Evolutionary conservation across 225 moss, liverwort and hornwort species (phyloP).

Genomic region (Sphagnum contortum): DNA sequence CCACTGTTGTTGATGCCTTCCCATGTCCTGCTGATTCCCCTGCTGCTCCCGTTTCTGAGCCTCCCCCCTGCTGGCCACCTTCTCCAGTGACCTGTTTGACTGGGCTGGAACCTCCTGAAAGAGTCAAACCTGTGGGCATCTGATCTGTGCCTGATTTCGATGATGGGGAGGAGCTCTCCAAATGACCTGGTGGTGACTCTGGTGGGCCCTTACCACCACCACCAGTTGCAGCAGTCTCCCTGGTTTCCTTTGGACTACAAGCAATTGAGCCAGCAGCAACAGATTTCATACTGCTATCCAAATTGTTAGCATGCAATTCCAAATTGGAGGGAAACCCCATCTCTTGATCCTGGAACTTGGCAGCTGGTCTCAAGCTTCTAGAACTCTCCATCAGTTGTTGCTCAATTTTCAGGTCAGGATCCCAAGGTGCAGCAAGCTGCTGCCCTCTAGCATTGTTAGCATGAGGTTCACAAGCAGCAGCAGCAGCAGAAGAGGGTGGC

Average conservation of each 20-base stretch:
- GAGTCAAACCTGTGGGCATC: conserved; percentile 24
- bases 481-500: conserved; percentile 10
- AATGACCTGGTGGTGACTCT: conserved; percentile 26
- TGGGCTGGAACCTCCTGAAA: conserved; percentile 22
- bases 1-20: conserved; percentile 15
- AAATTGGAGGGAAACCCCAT: not conserved
- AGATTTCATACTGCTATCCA: conserved; percentile 5
- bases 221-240: too few species aligned
- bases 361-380: conserved; percentile 18
- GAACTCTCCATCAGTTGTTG: conserved; percentile 3
- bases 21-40: conserved; percentile 24
- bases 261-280: too few species aligned
- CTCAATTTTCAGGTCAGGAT: conserved; percentile 33
- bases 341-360: conserved; percentile 10
- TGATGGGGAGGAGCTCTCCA: conserved; percentile 17
- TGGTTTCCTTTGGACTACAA: too few species aligned
- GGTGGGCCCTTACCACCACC: conserved; percentile 21
- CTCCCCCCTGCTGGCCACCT: conserved; percentile 18
- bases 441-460: conserved; percentile 23
- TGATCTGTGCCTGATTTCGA: conserved; percentile 22
- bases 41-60: conserved; percentile 8
- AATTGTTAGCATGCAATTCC: conserved; percentile 37
- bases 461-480: conserved; percentile 31
- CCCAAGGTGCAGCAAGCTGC: conserved; percentile 30
- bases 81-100: conserved; percentile 17